A percentile compares a stretch with the other conserved stretches of the same genome.
Evolutionary conservation across 2,329 filamentous ascomycete species (phyloP).

Genomic region (Neofusicoccum umdonicola): DNA sequence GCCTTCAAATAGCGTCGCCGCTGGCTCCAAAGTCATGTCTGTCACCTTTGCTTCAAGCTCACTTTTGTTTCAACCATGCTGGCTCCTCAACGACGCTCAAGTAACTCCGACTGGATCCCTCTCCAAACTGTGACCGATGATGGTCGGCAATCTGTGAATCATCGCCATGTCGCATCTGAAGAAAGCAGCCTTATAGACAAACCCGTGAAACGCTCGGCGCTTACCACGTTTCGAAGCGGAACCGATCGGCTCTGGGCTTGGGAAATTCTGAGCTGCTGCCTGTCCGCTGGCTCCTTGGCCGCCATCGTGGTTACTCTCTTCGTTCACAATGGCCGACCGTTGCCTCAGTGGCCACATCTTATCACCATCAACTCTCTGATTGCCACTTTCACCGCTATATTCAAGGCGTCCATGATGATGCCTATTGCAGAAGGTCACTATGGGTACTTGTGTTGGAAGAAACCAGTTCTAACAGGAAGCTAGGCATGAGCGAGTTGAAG

Average conservation of each 20-base stretch:
- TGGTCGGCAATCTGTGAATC: not conserved
- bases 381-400: not conserved
- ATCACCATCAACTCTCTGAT: constrained; percentile 3
- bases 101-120: too few species aligned
- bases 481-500: not conserved
- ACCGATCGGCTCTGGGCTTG: not conserved
- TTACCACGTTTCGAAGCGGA: not conserved
- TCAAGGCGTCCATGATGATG: not conserved
- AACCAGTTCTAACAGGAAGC: not conserved
- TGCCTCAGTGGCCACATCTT: not conserved
- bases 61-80: too few species aligned
- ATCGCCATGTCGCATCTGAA: not conserved
- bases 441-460: not conserved
- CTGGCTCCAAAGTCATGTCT: too few species aligned
- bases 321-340: not conserved
- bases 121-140: not conserved
- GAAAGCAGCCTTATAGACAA: not conserved
- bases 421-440: not conserved
- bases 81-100: too few species aligned
- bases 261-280: not conserved
- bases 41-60: too few species aligned
- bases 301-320: not conserved
- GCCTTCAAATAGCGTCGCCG: too few species aligned
- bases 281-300: not conserved
- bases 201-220: not conserved